Base-by-base conservation (phyloP, 163 green algal species). In the Scenedesmus sp. region DNA sequence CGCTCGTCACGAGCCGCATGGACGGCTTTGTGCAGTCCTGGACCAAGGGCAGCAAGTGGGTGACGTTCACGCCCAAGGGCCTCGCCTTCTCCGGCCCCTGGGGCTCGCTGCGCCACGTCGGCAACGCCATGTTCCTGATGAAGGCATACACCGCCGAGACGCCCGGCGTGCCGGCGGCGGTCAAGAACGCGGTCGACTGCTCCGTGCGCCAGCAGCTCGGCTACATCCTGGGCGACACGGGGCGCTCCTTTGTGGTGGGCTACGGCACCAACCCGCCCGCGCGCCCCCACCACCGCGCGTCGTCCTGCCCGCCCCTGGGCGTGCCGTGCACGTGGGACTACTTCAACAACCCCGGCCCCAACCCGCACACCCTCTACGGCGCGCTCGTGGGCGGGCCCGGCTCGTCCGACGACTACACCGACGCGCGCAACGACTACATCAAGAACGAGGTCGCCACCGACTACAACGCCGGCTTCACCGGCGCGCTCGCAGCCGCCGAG, bases 241-340 rank as follows among this genome's bases (percentile, higher is more conserved):
- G 63, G 15, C 51, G 62, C 34, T 82, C 69, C 9, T 87, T 84
- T 60, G 83, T 87, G 11, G 83, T 87, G 4, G 83, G 83, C 7
- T 71, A 83, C 22, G 83, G 83, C 45, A 17, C 31, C 28, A 67
- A 74, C 34, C 36, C 74, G 2, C 74, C 74, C 42, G 31, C 66
- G 48, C 63, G 42, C 36, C 62, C 74, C 3, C 74, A 81, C 26
- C 74, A 81, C 48, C 45, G 62, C 28, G 62, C 29, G 26, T 60
- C 57, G 7, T 69, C 56, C 6, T 86, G 29, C 53, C 66, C 60
- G 60, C 22, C 62, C 6, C 29, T 65, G 7, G 54, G 31, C 28
- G 22, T 18, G 6, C 44, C 58, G 20, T 81, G 75, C 75, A 70
- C 36, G 6, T 75, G 75, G 63, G 64, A 84, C 33, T 31, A 45